Percentiles rank a stretch among this genome's conserved stretches.
These are phyloP conservation scores for Fistulinella prunicolor DNA, from an alignment of 768 basidiomycete species.

Conservation along the genomic window DNA sequence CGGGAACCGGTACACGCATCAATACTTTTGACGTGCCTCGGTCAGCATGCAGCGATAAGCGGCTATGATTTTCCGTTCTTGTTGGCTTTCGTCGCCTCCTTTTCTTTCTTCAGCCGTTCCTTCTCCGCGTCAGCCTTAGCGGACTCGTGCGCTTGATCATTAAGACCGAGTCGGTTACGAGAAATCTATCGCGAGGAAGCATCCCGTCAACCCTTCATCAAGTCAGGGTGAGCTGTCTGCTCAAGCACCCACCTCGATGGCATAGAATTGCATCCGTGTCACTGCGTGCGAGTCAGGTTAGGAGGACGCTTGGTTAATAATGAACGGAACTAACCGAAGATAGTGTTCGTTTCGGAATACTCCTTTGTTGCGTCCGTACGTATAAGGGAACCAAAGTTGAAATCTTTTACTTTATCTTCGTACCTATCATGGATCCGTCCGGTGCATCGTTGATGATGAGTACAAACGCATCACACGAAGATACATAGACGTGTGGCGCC, in stretches of 20 bases:
- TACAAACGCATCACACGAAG: conserved; percentile 4
- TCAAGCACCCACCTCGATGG: conserved; percentile 68
- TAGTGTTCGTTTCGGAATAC: conserved; percentile 90
- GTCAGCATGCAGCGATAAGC: no score
- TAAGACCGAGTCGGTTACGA: conserved; percentile 86
- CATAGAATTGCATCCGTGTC: conserved; percentile 69
- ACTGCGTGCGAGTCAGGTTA: conserved; percentile 19
- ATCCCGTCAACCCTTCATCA: not conserved
- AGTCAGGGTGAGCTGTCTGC: conserved; percentile 4
- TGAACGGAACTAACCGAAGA: conserved; percentile 64
- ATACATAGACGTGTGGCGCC: no score
- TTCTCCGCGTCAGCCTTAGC: conserved; percentile 66
- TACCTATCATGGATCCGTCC: conserved; percentile 48
- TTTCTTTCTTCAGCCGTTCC: conserved; percentile 56
- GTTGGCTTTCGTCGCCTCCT: conserved; percentile 48
- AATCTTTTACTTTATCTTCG: conserved; percentile 87
- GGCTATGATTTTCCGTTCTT: conserved; percentile 34
- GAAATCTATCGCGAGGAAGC: conserved; percentile 58
- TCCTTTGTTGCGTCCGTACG: conserved; percentile 75
- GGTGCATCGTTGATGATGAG: conserved; percentile 5
- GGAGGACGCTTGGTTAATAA: not conserved
- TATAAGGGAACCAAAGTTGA: conserved; percentile 96
- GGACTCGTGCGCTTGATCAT: conserved; percentile 79
- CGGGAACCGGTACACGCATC: not conserved
- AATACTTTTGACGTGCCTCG: not conserved